Base-by-base conservation (phyloP, 2,329 filamentous ascomycete species). In the Fusarium sp. region DNA sequence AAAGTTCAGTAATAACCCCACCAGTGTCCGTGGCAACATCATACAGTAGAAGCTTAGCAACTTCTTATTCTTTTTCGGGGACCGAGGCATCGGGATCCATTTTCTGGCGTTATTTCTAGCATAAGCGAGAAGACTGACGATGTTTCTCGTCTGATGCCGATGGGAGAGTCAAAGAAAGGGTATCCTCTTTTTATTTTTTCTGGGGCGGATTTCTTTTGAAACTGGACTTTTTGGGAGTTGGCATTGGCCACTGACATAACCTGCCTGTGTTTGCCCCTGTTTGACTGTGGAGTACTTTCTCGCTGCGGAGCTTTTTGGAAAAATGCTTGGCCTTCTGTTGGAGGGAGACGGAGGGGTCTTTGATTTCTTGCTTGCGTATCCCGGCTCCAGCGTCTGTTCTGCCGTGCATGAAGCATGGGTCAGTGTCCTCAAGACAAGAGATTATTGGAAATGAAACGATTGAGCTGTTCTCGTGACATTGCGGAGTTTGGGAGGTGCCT, bases 11-110 rank as follows among this genome's bases (percentile, higher is more conserved):
- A 50, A 73, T 28, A 50, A 69, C 77, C 68, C 74, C 75, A 78
- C 70, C 65, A 74, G 61, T 72, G 70, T 20, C 70, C 69, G 71
- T 77, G 74, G 72, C 73, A 78, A 78, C 73, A 72, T 39, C 62
- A 59, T 58, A 44, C 41, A 26, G 42, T 44, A n/a, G 59, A 62
- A 62, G 54, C 58, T 63, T 62, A 51, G 39, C 34, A 67, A 64
- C 57, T 69, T 75, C 64, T 59, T 48, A 54, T 65, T 55, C 41
- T 73, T 72, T 68, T 68, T 68, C 62, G 54, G 63, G 28, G 38
- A 58, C 68, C 50, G 64, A 68, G 63, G 44, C 10, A 28, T 41
- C 14, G 51, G 51, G 8, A 39, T 41, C 52, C 66, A 45, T 59
- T 28, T 45, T 18, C n/a, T 45, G 15, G 52, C 44, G 34, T 62